phyloP scores from a whole-genome alignment of 2,329 filamentous ascomycete genomes.

The Zalaria sp. region DNA sequence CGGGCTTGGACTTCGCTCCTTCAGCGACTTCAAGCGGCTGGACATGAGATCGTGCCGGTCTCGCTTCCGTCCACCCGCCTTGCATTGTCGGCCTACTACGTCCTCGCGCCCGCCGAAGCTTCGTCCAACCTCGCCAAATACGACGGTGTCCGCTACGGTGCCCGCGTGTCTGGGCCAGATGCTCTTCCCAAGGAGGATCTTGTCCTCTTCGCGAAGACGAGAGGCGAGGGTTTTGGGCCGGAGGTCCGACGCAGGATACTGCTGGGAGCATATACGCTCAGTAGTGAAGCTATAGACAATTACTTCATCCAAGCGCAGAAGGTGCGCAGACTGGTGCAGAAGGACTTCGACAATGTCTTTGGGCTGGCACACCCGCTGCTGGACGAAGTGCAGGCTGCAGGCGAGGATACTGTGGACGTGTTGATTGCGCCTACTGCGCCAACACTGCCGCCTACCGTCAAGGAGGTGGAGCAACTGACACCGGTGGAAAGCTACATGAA shows the following conservation, averaged over 20 bases:
- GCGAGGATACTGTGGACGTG: conserved; percentile 57
- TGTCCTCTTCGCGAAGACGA: conserved; percentile 57
- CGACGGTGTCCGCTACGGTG: conserved; percentile 87
- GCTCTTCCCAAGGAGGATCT: conserved; percentile 17
- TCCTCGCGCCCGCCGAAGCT: conserved; percentile 88
- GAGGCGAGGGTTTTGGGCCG: conserved; percentile 61
- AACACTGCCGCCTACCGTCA: conserved; percentile 52
- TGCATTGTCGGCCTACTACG: conserved; percentile 85
- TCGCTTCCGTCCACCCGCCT: conserved; percentile 72
- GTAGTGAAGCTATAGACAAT: conserved; percentile 82
- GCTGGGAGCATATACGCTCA: conserved; percentile 79
- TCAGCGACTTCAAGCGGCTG: conserved; percentile 43
- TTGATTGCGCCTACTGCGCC: conserved; percentile 80
- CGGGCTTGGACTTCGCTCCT: conserved; percentile 55
- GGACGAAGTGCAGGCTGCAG: conserved; percentile 19
- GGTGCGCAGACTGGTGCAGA: conserved; percentile 67
- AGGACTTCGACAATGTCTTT: conserved; percentile 77
- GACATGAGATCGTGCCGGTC: conserved; percentile 59
- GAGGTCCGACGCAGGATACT: conserved; percentile 82
- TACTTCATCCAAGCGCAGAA: conserved; percentile 93
- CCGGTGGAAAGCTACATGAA: conserved; percentile 73
- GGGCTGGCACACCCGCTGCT: conserved; percentile 52
- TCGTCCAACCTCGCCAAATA: conserved; percentile 95
- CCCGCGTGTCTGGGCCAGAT: conserved; percentile 39
- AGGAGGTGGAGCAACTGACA: conserved; percentile 39